These are phyloP conservation scores for Suillus spraguei DNA, from an alignment of 768 basidiomycete genomes.

Conservation along the genomic window DNA sequence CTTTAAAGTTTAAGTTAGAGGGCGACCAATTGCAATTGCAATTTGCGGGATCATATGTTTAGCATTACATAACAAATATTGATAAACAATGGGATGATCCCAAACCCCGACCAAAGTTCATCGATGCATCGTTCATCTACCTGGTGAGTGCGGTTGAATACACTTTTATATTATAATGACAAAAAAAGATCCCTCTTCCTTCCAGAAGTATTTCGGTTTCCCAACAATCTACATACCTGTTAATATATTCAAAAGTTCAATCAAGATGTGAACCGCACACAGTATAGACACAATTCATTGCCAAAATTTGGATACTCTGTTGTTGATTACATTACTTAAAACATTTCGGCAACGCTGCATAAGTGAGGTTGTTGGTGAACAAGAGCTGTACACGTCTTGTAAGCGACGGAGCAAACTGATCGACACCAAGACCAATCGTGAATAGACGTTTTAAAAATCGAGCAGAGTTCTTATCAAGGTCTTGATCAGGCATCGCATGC, in stretches of 20 bases:
- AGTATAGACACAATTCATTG: neutral
- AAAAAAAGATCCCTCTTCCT: neutral
- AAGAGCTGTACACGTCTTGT: neutral
- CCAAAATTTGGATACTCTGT: neutral
- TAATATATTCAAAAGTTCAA: too few species aligned
- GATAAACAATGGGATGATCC: too few species aligned
- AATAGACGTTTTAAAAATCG: neutral
- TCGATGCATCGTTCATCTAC: neutral
- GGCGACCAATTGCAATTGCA: too few species aligned
- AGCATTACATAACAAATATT: too few species aligned
- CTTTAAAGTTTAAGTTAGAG: too few species aligned
- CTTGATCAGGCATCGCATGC: conserved; percentile 46
- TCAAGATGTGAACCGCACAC: neutral
- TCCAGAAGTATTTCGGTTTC: neutral
- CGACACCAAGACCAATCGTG: neutral
- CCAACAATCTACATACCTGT: neutral
- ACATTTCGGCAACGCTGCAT: neutral
- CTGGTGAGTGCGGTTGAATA: neutral
- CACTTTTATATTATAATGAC: neutral
- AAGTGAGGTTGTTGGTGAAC: neutral
- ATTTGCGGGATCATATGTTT: too few species aligned
- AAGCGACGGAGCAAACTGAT: neutral
- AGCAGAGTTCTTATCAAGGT: neutral
- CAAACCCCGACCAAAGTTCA: too few species aligned
- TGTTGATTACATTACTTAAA: neutral